Conservation (phyloP, 2,329 filamentous ascomycete genomes). For the Aspergillus novofumigatus region DNA sequence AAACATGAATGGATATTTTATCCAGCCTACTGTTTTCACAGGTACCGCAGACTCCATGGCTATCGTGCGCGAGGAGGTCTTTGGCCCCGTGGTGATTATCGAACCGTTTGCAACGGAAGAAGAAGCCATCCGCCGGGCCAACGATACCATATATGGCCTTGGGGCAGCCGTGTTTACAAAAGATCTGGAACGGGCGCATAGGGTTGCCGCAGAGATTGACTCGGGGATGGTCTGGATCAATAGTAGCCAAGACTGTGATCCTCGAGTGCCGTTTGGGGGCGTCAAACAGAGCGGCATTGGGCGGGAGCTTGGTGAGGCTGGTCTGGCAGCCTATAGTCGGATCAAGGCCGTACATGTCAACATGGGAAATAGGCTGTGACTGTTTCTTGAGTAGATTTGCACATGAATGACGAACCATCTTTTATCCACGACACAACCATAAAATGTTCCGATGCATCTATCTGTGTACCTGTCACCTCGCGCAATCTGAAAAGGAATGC, state of each 20-base stretch:
- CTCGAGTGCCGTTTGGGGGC: conserved; percentile 56
- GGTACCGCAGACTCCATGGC: conserved; percentile 55
- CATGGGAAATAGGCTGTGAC: conserved; percentile 38
- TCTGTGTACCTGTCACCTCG: too few species aligned
- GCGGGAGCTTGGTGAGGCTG: conserved; percentile 57
- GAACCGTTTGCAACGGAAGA: conserved; percentile 56
- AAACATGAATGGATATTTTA: conserved; percentile 60
- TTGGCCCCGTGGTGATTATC: conserved; percentile 59
- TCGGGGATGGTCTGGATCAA: conserved; percentile 70
- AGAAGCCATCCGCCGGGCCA: conserved; percentile 56
- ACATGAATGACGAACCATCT: too few species aligned
- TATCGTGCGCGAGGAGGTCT: conserved; percentile 60
- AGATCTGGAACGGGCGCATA: conserved; percentile 60
- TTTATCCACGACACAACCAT: too few species aligned
- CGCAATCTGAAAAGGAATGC: too few species aligned
- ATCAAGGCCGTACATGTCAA: conserved; percentile 51
- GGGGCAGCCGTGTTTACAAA: conserved; percentile 38
- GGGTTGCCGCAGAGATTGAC: conserved; percentile 54
- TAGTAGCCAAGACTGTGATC: conserved; percentile 47
- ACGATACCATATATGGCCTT: conserved; percentile 47
- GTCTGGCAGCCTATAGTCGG: conserved; percentile 59
- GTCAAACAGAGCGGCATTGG: conserved; percentile 62
- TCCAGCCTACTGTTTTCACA: conserved; percentile 57
- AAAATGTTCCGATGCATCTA: too few species aligned
- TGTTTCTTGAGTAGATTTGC: not conserved